Evolutionary conservation across 306 rosid species (phyloP), one percentile per base, ranked within the genome.

Genomic region (Fragaria vesca): DNA sequence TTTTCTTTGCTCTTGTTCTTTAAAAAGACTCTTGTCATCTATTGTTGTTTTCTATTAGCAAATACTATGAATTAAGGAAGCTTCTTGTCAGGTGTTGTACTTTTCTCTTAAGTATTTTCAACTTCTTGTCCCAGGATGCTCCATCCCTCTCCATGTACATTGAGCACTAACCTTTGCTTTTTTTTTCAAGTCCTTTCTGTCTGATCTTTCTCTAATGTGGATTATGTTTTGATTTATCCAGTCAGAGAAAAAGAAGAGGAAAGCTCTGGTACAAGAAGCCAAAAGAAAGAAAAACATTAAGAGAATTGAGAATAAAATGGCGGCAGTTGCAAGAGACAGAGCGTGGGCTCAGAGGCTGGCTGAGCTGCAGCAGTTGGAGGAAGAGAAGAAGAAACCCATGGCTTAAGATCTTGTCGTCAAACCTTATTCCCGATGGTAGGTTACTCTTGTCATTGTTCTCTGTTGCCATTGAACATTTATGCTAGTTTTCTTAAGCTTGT

Each of bases 271-370:
- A 83, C 97, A 90, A 83, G 99, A 93, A 87, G 97, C 98, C 70
- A 84, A 90, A 12, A 85, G 88, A 82, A 96, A 84, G 88, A 96
- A 93, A 82, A 78, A 70, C 47, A 84, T 89, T 48, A 76, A 88
- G 87, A 88, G 81, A 77, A 91, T 96, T 57, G 99, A 96, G 84
- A 89, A 89, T 3, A 96, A 93, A 82, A 96, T 96, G 96, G 98
- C 98, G 75, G 96, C 94, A 66, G 98, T 96, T 70, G 99, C 97
- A 40, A 90, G 99, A 83, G 92, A 88, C 43, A 88, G 96, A 70
- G 93, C 83, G 15, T 91, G 93, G 96, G 80, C 89, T 66, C 85
- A 76, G 76, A 93, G 93, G 77, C 77, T 93, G 71, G 86, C 81
- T 13, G 88, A 91, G 79, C 85, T 93, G 90, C 91, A 89, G 86